These are phyloP conservation scores for Aegilops speltoides DNA, from an alignment of 176 grass and related monocot genomes.

Conservation along the genomic window DNA sequence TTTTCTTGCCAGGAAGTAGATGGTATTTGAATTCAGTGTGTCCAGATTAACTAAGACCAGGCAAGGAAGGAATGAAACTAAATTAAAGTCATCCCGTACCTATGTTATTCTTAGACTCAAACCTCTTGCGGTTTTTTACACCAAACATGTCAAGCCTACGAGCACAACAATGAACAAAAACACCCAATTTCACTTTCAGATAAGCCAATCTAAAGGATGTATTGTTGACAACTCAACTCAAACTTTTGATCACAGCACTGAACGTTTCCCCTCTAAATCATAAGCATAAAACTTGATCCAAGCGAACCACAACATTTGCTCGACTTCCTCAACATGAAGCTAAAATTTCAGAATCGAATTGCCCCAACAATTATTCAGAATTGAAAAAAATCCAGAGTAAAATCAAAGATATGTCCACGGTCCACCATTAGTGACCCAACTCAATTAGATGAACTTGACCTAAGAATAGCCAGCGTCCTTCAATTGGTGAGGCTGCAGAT, in stretches of 20 bases:
- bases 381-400: not conserved
- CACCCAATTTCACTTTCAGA: not conserved
- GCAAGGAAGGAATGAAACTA: not conserved
- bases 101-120: not conserved
- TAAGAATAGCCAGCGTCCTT: not conserved
- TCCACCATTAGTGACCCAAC: not conserved
- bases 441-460: not conserved
- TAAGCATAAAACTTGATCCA: not conserved
- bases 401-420: not conserved
- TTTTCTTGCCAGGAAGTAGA: not conserved
- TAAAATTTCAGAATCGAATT: not conserved
- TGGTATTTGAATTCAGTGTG: not conserved
- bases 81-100: not conserved
- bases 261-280: not conserved
- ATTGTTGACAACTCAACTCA: not conserved
- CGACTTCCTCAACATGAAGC: not conserved
- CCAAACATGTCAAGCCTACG: not conserved
- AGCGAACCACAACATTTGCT: not conserved
- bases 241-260: not conserved
- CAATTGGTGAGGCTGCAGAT: not conserved
- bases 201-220: not conserved
- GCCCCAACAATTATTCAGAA: not conserved
- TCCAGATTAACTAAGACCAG: not conserved
- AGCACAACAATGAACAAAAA: not conserved
- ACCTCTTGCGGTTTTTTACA: not conserved